phyloP scores from a whole-genome alignment of 345 rosid species.

The Excoecaria cochinchinensis region DNA sequence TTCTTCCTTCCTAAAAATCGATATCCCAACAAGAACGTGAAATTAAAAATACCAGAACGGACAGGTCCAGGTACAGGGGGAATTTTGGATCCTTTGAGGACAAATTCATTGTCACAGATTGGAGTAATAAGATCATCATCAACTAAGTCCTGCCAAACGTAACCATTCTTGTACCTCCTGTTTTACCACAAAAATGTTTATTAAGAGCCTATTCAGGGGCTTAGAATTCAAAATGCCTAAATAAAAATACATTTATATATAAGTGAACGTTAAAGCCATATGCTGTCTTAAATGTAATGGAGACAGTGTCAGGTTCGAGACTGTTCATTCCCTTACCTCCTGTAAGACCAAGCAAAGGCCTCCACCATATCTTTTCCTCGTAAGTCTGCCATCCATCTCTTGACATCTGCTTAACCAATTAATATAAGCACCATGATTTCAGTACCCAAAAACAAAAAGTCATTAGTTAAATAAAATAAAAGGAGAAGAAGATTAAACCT shows the following conservation, averaged over 20 bases:
- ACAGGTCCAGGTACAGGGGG: background rate
- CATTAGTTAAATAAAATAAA: background rate
- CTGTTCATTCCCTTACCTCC: constrained; percentile 40
- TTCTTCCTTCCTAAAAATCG: too few species aligned
- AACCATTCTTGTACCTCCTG: constrained; percentile 68
- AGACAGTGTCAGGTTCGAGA: too few species aligned
- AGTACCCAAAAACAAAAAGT: background rate
- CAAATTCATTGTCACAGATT: constrained; percentile 65
- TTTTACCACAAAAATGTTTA: background rate
- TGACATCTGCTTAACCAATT: constrained; percentile 42
- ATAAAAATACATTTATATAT: background rate
- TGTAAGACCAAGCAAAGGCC: constrained; percentile 70
- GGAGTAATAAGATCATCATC: constrained; percentile 79
- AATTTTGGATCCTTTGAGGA: constrained; percentile 69
- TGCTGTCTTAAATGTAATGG: too few species aligned
- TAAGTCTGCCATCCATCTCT: constrained; percentile 67
- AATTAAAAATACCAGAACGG: constrained; percentile 26
- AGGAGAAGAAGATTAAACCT: constrained; percentile 32
- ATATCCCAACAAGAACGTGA: background rate
- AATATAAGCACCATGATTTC: background rate
- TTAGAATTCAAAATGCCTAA: too few species aligned
- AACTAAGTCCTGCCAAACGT: constrained; percentile 73
- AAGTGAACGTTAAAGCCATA: background rate
- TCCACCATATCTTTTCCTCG: constrained; percentile 70
- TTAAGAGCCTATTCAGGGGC: background rate